Conservation (phyloP, 192 early-diverging fungal genomes). For the Coemansia sp. region DNA sequence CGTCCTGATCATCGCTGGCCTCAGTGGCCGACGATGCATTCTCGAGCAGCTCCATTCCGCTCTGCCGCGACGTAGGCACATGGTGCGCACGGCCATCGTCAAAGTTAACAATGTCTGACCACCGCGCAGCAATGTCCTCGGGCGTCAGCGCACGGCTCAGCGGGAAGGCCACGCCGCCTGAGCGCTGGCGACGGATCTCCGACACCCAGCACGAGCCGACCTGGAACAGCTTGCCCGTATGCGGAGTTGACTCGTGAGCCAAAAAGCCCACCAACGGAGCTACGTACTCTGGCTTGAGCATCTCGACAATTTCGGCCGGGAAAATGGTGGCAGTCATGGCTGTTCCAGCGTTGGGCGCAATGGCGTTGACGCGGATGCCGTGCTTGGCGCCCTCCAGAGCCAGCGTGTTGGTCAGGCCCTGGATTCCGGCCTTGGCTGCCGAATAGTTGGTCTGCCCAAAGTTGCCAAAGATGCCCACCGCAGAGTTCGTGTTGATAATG, state of each 20-base stretch:
- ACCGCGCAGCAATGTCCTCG: constrained; percentile 80
- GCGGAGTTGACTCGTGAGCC: constrained; percentile 72
- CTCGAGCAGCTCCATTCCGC: constrained; percentile 53
- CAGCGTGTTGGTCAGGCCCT: constrained; percentile 88
- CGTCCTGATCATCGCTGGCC: constrained; percentile 20
- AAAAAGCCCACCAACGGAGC: constrained; percentile 92
- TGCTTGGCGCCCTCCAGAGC: constrained; percentile 87
- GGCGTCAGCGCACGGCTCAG: constrained; percentile 75
- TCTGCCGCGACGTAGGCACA: constrained; percentile 52
- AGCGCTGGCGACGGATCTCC: constrained; percentile 95
- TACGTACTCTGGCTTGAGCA: constrained; percentile 95
- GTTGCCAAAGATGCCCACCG: constrained; percentile 94
- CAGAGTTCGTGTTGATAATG: constrained; percentile 93
- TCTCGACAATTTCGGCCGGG: constrained; percentile 92
- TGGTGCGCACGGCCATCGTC: constrained; percentile 93
- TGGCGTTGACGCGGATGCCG: constrained; percentile 91
- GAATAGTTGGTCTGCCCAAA: constrained; percentile 96
- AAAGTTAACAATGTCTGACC: constrained; percentile 86
- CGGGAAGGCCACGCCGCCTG: constrained; percentile 91
- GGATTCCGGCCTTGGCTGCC: constrained; percentile 88
- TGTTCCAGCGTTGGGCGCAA: constrained; percentile 97
- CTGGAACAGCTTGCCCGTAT: constrained; percentile 91
- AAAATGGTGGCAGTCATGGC: constrained; percentile 97
- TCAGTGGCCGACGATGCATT: constrained; percentile 47
- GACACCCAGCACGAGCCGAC: constrained; percentile 93